Percentiles rank a stretch among this genome's conserved stretches.
These are phyloP conservation scores for Chimonanthus salicifolius DNA, from an alignment of 164 flowering plant genomes.

Conservation along the genomic window DNA sequence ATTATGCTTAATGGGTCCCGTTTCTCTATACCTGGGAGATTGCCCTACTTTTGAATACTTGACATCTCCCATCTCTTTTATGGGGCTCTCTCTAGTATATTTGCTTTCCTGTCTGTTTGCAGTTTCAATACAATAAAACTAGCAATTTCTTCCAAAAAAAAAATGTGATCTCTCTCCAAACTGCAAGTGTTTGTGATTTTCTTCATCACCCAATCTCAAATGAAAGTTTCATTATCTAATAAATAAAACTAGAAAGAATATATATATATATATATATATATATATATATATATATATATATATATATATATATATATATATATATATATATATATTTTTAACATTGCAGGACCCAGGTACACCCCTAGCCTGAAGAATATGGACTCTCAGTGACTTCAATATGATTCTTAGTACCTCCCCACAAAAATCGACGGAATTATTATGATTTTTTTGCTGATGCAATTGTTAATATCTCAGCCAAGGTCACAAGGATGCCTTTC, in stretches of 20 bases:
- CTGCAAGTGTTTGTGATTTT: background rate
- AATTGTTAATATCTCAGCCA: background rate
- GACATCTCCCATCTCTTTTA: background rate
- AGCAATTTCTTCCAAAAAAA: too few species aligned
- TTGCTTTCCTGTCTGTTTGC: background rate
- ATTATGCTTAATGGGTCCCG: background rate
- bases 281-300: too few species aligned
- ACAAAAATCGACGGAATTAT: background rate
- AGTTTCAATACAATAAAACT: background rate
- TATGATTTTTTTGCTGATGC: background rate
- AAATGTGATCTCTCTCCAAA: background rate
- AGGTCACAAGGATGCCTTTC: background rate
- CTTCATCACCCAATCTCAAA: background rate
- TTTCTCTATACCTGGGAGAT: background rate
- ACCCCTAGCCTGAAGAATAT: too few species aligned
- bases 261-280: too few species aligned
- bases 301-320: too few species aligned
- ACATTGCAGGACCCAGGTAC: slow-evolving; percentile 12
- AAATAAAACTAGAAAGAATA: background rate
- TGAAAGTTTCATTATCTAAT: background rate
- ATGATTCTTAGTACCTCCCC: slow-evolving; percentile 5
- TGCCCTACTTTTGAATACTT: background rate
- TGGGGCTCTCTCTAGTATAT: background rate
- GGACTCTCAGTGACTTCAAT: slow-evolving; percentile 19
- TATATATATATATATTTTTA: too few species aligned